phyloP scores from a whole-genome alignment of 2,329 filamentous ascomycete genomes.

The Emergomyces orientalis region DNA sequence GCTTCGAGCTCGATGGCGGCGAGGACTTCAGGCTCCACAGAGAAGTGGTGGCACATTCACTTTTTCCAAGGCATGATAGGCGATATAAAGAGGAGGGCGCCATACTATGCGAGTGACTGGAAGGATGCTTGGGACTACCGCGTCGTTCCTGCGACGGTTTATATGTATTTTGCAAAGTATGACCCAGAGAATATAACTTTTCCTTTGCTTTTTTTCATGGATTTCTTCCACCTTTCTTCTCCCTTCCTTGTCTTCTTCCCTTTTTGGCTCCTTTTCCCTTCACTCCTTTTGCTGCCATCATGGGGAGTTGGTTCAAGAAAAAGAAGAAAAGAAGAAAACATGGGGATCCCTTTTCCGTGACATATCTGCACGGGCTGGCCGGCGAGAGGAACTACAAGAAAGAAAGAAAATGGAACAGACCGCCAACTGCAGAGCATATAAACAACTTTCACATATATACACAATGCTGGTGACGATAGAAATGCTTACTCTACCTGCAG shows the following conservation, averaged over 20 bases:
- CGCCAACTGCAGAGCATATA: not conserved
- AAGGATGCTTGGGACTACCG: constrained; percentile 82
- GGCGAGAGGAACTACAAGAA: not conserved
- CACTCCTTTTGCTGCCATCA: not conserved
- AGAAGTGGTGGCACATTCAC: constrained; percentile 63
- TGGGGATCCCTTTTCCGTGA: not conserved
- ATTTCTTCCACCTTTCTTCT: constrained; percentile 4
- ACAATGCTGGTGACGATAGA: not conserved
- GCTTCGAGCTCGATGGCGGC: not conserved
- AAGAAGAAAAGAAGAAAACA: not conserved
- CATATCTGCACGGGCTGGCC: not conserved
- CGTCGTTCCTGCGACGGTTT: constrained; percentile 75
- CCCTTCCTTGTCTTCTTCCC: not conserved
- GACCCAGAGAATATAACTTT: constrained; percentile 20
- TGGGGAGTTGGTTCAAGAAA: too few species aligned
- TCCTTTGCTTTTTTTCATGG: constrained; percentile 10
- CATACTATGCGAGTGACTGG: constrained; percentile 78
- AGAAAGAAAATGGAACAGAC: not conserved
- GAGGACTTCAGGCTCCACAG: constrained; percentile 12
- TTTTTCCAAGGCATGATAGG: constrained; percentile 71
- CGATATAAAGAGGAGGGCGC: constrained; percentile 63
- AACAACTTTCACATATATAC: not conserved
- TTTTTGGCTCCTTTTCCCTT: not conserved
- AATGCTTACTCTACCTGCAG: constrained; percentile 36
- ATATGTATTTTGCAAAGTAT: constrained; percentile 94